phyloP scores from a whole-genome alignment of 1,284 basidiomycete species.

The Cutaneotrichosporon sp. region DNA sequence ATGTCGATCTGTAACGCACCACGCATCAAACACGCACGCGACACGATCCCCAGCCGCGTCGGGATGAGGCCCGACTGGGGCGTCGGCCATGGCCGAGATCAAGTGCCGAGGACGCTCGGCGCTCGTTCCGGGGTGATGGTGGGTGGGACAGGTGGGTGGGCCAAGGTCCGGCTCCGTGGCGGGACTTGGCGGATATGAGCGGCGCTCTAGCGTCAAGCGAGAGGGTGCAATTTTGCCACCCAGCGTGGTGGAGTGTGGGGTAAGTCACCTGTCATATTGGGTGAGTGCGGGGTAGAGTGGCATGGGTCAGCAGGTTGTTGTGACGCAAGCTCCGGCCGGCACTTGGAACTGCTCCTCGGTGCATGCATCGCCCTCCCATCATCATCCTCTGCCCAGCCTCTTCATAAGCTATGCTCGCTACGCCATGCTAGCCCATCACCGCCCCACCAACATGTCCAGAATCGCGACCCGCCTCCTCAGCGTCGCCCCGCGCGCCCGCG shows the following conservation, averaged over 20 bases:
- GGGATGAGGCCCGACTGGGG: no score
- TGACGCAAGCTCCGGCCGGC: background rate
- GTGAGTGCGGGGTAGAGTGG: background rate
- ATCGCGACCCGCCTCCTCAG: constrained; percentile 4
- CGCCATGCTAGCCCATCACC: background rate
- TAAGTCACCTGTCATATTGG: no score
- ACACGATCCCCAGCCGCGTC: no score
- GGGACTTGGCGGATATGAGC: background rate
- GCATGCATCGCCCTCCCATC: background rate
- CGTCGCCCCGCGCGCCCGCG: constrained; percentile 9
- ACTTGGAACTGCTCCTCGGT: background rate
- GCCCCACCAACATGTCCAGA: background rate
- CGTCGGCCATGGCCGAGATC: no score
- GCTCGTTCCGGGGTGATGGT: no score
- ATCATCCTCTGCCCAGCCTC: background rate
- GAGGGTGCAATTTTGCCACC: background rate
- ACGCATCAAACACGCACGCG: no score
- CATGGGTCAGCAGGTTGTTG: no score
- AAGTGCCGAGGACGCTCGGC: no score
- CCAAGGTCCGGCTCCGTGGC: no score
- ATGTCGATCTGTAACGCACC: no score
- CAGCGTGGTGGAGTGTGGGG: background rate
- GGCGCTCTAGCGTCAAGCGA: no score
- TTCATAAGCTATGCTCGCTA: background rate
- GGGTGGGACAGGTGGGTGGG: background rate